Percentiles rank a stretch among this genome's conserved stretches.
Evolutionary conservation across 2,329 filamentous ascomycete species (phyloP).

Genomic region (Diaporthe sp.): DNA sequence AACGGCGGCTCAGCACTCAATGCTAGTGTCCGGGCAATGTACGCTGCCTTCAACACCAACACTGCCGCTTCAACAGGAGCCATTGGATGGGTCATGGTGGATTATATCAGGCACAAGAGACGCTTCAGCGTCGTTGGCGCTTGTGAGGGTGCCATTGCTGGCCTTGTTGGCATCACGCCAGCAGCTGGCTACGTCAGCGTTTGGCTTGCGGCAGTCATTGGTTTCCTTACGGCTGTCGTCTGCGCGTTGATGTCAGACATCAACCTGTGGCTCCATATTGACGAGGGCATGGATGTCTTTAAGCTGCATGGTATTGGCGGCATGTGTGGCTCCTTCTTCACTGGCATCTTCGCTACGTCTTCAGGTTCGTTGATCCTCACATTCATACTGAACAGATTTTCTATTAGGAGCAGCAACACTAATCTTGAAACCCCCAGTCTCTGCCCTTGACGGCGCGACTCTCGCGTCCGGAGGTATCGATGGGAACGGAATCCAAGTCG

Average conservation of each 20-base stretch:
- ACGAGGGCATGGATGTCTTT: slow-evolving; percentile 73
- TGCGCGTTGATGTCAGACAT: slow-evolving; percentile 63
- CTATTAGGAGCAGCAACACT: neutral
- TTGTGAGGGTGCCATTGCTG: slow-evolving; percentile 68
- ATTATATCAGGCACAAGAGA: slow-evolving; percentile 61
- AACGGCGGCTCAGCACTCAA: slow-evolving; percentile 67
- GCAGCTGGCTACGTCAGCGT: slow-evolving; percentile 69
- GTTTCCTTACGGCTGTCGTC: slow-evolving; percentile 62
- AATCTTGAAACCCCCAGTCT: slow-evolving; percentile 52
- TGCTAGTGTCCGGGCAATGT: slow-evolving; percentile 65
- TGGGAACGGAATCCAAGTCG: slow-evolving; percentile 67
- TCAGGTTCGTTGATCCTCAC: slow-evolving; percentile 42
- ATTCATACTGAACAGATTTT: neutral
- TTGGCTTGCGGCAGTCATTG: slow-evolving; percentile 65
- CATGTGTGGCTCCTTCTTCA: slow-evolving; percentile 68
- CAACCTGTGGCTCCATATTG: slow-evolving; percentile 67
- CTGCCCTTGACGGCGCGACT: slow-evolving; percentile 65
- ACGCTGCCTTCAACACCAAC: slow-evolving; percentile 72
- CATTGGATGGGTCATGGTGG: slow-evolving; percentile 66
- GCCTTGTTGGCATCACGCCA: slow-evolving; percentile 71
- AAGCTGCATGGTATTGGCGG: slow-evolving; percentile 73
- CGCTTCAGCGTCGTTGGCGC: slow-evolving; percentile 67
- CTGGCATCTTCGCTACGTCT: slow-evolving; percentile 68
- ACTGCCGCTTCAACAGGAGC: slow-evolving; percentile 68
- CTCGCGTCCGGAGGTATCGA: slow-evolving; percentile 61